Base-by-base conservation (phyloP, 2,329 filamentous ascomycete genomes). In the Tetracladium maxilliforme region DNA sequence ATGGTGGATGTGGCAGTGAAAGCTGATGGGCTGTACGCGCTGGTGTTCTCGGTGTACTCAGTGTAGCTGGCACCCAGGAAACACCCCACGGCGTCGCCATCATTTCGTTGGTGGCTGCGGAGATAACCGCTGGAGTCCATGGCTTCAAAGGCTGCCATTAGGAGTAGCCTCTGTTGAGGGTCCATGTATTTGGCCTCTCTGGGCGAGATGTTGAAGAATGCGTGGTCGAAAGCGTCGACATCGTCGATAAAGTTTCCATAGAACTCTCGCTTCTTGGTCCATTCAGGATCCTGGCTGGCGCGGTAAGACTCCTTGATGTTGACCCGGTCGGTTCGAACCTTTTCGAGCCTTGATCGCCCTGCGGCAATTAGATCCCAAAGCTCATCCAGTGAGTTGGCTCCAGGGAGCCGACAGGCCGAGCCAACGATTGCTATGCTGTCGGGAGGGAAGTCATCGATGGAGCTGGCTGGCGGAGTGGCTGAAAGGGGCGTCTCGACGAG, bases 191-290 rank as follows among this genome's bases (percentile, higher is more conserved):
- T 67, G 15, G 81, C 81, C 49, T 87, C 79, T 37, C 77, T 69
- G 6, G 79, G 78, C 18, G 78, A 84, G 73, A 87, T 84, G 49
- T 83, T 83, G 64, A 87, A 87, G 52, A 87, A 86, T 2, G 74
- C 62, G n/a, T 77, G 73, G 39, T 87, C 80, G 41, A 87, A 87
- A 23, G 77, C 58, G 28, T 77, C 77, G 0, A 79, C 78, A 32
- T 83, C 66, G 33, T 82, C 70, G 35, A 82, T 64, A n/a, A n/a
- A n/a, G n/a, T n/a, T n/a, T n/a, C n/a, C n/a, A n/a, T n/a, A n/a
- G n/a, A n/a, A n/a, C n/a, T n/a, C n/a, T n/a, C n/a, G n/a, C n/a
- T n/a, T n/a, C n/a, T 49, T 70, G 26, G 29, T 31, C n/a, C n/a
- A n/a, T n/a, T n/a, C n/a, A n/a, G n/a, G n/a, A n/a, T n/a, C n/a